phyloP scores from a whole-genome alignment of 2,329 filamentous ascomycete genomes.

The Dendryphion nanum region DNA sequence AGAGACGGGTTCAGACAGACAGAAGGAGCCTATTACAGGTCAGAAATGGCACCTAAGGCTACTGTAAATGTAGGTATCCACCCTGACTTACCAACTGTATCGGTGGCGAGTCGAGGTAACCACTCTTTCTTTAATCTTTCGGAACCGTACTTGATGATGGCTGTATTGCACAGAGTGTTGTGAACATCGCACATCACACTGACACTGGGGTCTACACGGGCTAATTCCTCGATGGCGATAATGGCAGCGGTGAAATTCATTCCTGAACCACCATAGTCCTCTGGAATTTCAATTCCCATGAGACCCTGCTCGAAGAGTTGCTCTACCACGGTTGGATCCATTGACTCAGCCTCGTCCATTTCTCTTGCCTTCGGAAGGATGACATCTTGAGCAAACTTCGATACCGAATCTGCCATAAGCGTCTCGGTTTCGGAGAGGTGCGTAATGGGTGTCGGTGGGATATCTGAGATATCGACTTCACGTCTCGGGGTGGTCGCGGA shows the following conservation, averaged over 20 bases:
- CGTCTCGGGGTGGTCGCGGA: constrained; percentile 40
- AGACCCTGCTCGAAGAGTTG: constrained; percentile 95
- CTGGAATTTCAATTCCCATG: constrained; percentile 96
- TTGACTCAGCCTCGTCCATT: constrained; percentile 95
- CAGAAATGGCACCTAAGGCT: too few relatives aligned
- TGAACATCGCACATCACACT: constrained; percentile 96
- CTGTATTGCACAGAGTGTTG: constrained; percentile 96
- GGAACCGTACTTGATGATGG: constrained; percentile 81
- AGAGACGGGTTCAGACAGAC: constrained; percentile 86
- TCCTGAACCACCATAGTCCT: constrained; percentile 92
- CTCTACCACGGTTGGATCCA: constrained; percentile 86
- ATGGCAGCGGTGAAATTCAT: constrained; percentile 99
- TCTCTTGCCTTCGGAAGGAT: constrained; percentile 89
- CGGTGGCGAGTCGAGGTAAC: constrained; percentile 84
- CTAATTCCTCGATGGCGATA: constrained; percentile 94
- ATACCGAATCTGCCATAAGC: constrained; percentile 85
- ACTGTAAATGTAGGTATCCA: too few relatives aligned
- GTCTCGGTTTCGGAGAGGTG: constrained; percentile 87
- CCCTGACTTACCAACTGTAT: constrained; percentile 64
- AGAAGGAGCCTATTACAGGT: constrained; percentile 70
- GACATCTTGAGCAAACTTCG: constrained; percentile 85
- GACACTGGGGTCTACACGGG: constrained; percentile 89
- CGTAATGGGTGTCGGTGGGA: constrained; percentile 88
- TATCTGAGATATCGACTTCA: constrained; percentile 60
- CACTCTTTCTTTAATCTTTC: constrained; percentile 77